These are phyloP conservation scores for Torulaspora indica DNA, from an alignment of 805 yeast species.

Conservation along the genomic window DNA sequence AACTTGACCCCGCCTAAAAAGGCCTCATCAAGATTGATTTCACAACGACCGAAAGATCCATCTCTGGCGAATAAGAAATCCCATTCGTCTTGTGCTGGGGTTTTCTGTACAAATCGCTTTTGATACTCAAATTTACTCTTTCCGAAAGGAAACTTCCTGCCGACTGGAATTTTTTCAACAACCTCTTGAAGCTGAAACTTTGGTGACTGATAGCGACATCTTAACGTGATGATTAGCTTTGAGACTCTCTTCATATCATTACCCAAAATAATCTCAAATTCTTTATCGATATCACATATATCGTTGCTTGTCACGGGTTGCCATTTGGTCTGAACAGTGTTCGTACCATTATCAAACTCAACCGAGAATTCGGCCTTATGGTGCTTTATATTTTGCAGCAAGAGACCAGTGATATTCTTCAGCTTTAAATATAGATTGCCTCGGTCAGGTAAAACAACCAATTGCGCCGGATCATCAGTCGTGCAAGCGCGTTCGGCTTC, in stretches of 20 bases:
- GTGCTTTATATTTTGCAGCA: slow-evolving; percentile 43
- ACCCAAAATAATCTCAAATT: slow-evolving; percentile 57
- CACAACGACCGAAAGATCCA: slow-evolving; percentile 84
- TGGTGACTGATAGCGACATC: slow-evolving; percentile 50
- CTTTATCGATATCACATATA: slow-evolving; percentile 51
- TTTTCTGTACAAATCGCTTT: slow-evolving; percentile 47
- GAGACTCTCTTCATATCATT: slow-evolving; percentile 36
- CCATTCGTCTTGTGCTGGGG: slow-evolving; percentile 53
- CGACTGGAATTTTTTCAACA: slow-evolving; percentile 49
- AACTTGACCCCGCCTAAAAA: slow-evolving; percentile 19
- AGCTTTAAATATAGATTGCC: slow-evolving; percentile 55
- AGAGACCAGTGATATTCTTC: slow-evolving; percentile 43
- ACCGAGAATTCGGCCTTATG: slow-evolving; percentile 49
- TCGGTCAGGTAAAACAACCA: slow-evolving; percentile 15
- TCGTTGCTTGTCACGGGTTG: slow-evolving; percentile 30
- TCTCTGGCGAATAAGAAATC: slow-evolving; percentile 64
- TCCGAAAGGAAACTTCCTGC: slow-evolving; percentile 29
- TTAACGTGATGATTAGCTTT: slow-evolving; percentile 68
- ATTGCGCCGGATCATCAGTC: background rate
- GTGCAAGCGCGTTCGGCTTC: background rate
- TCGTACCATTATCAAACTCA: slow-evolving; percentile 72
- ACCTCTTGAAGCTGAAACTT: slow-evolving; percentile 50
- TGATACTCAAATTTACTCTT: slow-evolving; percentile 38
- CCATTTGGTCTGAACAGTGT: slow-evolving; percentile 64
- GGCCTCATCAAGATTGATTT: slow-evolving; percentile 41